Conservation (phyloP, 2,329 filamentous ascomycete genomes). For the Emmonsia crescens region DNA sequence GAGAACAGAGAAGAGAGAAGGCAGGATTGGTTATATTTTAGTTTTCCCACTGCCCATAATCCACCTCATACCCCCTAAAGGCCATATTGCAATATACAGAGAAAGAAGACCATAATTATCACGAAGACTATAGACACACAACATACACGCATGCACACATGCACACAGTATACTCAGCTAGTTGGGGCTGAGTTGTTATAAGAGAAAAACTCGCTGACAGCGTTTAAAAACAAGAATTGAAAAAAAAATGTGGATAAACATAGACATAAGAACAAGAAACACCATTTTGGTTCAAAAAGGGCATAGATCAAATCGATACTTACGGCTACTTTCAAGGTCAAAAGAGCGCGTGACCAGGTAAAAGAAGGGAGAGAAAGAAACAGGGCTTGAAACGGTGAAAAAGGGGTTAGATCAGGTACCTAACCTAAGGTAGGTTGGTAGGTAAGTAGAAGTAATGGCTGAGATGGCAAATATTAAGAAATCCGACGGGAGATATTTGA, state of each 20-base stretch:
- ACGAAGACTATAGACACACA: background rate
- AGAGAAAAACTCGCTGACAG: background rate
- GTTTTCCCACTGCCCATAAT: too few relatives aligned
- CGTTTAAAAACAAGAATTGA: background rate
- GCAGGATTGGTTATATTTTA: too few relatives aligned
- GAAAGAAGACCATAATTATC: background rate
- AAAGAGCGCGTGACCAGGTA: background rate
- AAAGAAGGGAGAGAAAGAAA: background rate
- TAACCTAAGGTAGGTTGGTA: background rate
- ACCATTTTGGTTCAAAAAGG: background rate
- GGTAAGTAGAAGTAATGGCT: background rate
- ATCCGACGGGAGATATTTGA: background rate
- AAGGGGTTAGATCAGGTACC: background rate
- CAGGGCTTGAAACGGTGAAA: background rate
- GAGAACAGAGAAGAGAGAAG: too few relatives aligned
- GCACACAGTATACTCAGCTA: background rate
- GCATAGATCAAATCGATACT: background rate
- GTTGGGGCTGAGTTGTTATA: background rate
- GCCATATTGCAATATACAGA: background rate
- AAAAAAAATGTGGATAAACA: background rate
- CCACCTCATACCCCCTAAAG: too few relatives aligned
- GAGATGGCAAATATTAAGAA: background rate
- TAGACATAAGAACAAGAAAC: background rate
- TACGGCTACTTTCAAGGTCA: background rate
- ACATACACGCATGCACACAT: background rate